Evolutionary conservation across 2,329 filamentous ascomycete species (phyloP), one percentile per base, ranked within the genome.

Genomic region (Colletotrichum sp.): DNA sequence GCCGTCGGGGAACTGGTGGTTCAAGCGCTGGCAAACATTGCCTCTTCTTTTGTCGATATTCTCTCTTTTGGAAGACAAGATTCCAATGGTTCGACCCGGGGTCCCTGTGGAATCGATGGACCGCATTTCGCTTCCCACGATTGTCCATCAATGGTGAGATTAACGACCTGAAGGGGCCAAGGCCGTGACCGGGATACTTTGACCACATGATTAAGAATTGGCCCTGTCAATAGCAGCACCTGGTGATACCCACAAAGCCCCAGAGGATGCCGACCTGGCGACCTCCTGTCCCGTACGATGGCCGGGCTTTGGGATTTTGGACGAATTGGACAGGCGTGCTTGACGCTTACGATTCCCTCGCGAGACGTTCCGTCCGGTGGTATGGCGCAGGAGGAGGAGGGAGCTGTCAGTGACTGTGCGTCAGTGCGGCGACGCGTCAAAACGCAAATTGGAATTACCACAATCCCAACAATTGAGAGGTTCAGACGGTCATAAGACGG

Each of bases 61-160:
- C 30, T 24, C 36, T 39, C 36, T 32, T 71, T n/a, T 22, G 59
- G 68, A 71, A 57, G 36, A 52, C 36, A 32, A 30, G 32, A 55
- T 57, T 72, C 28, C 28, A 64, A 52, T 68, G 44, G 57, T 59
- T 34, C 55, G 60, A n/a, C 48, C 63, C 39, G 52, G 39, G 57
- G 52, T 8, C 16, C 62, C 52, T 30, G 18, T 36, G 24, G 16
- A 60, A 52, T 57, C 39, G 62, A 48, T 44, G 55, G 68, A 62
- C 63, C 63, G 39, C 55, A 75, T 75, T 60, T 75, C 73, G 73
- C 73, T 73, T 75, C 69, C 57, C 52, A 73, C 73, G 73, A 75
- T 73, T 75, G 69, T 44, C 39, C 69, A 72, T 64, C 70, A 36
- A 44, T 64, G 69, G 69, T 64, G 69, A 75, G 73, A 75, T 75